Conservation (phyloP, 306 rosid species). For the Glycine tomentella region DNA sequence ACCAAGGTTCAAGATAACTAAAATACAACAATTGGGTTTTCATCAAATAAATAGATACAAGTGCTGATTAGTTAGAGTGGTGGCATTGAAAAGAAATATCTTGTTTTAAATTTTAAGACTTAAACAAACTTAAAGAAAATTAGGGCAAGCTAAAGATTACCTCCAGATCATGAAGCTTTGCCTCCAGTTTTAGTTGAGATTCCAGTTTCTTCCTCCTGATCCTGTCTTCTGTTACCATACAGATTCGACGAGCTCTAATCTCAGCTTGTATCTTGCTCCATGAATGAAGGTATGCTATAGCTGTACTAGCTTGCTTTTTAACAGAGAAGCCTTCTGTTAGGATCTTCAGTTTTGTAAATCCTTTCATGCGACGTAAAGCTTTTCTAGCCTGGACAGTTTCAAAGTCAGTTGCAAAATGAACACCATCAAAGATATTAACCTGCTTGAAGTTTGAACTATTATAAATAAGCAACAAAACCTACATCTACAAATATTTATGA, state of each 20-base stretch:
- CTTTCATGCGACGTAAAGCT: conserved; percentile 71
- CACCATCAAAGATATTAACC: not conserved
- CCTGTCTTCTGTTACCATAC: conserved; percentile 93
- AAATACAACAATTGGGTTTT: not conserved
- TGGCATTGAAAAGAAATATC: not conserved
- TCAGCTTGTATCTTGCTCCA: conserved; percentile 88
- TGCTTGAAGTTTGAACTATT: not conserved
- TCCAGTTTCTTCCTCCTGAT: conserved; percentile 79
- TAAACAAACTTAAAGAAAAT: conserved; percentile 5
- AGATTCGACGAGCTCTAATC: conserved; percentile 79
- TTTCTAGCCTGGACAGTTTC: conserved; percentile 76
- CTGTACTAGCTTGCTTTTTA: conserved; percentile 74
- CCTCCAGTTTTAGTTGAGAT: conserved; percentile 91
- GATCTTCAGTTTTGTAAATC: conserved; percentile 70
- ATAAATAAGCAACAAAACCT: not conserved
- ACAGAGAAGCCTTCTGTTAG: conserved; percentile 63
- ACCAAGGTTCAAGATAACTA: conserved; percentile 17
- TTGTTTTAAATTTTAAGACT: not conserved
- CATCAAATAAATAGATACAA: not conserved
- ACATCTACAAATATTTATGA: not conserved
- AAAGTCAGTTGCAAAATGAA: conserved; percentile 35
- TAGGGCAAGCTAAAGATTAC: conserved; percentile 51
- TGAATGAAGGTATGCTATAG: conserved; percentile 78
- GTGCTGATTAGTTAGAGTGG: conserved; percentile 8
- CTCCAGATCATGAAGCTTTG: conserved; percentile 89